phyloP scores from a whole-genome alignment of 345 rosid genomes.

The Eucalyptus curtisii region DNA sequence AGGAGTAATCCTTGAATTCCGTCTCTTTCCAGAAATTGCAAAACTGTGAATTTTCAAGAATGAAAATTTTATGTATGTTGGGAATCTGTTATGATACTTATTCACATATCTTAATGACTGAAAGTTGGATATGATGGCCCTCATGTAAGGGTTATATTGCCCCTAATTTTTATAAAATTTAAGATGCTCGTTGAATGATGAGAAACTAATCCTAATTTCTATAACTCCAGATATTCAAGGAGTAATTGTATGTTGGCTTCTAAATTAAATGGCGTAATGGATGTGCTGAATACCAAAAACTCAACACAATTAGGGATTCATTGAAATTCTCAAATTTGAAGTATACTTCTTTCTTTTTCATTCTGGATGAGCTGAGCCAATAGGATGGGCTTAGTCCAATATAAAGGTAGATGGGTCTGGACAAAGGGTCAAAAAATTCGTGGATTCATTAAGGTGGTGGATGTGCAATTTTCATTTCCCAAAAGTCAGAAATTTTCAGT shows the following conservation, averaged over 20 bases:
- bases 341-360: background rate
- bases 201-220: background rate
- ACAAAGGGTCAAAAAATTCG: background rate
- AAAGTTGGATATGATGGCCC: background rate
- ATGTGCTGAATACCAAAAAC: background rate
- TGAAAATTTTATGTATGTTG: too few relatives aligned
- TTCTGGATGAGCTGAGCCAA: background rate
- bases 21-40: background rate
- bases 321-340: background rate
- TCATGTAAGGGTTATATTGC: background rate
- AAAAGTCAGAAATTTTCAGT: background rate
- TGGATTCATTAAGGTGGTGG: background rate
- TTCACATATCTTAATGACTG: background rate
- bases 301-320: background rate
- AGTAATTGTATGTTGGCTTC: too few relatives aligned
- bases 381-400: background rate
- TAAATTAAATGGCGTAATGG: background rate
- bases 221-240: background rate
- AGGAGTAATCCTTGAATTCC: background rate
- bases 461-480: background rate
- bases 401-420: background rate
- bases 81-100: background rate
- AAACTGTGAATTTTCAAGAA: background rate
- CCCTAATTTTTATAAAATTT: too few relatives aligned
- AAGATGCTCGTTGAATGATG: background rate